Evolutionary conservation across 208 protist genomes (phyloP).

Genomic region (Trypanosoma vivax): DNA sequence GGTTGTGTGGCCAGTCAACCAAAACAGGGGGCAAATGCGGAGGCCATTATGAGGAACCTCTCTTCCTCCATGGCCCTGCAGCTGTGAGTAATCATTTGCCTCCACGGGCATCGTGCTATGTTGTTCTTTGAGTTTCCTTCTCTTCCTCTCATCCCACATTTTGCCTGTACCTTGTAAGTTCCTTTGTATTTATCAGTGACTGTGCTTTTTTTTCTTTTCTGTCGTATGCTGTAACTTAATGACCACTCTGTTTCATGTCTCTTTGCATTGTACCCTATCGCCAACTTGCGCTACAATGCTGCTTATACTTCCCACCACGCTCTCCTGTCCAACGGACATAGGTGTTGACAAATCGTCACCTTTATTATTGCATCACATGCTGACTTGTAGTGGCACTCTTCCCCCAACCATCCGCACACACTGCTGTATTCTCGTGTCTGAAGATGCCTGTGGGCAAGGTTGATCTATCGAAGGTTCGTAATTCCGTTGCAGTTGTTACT

Average conservation of each 20-base stretch:
- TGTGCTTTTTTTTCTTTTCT: slow-evolving; percentile 1
- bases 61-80: slow-evolving; percentile 4
- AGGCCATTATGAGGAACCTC: not conserved
- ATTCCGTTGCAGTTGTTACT: too few relatives aligned
- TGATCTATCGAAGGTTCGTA: too few relatives aligned
- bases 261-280: not conserved
- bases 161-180: slow-evolving; percentile 6
- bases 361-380: too few relatives aligned
- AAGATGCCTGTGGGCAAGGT: too few relatives aligned
- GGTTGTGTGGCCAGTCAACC: slow-evolving; percentile 3
- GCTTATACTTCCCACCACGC: too few relatives aligned
- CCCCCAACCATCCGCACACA: too few relatives aligned
- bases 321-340: too few relatives aligned
- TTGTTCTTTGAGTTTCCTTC: slow-evolving; percentile 2
- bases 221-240: not conserved
- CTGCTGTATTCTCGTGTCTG: too few relatives aligned
- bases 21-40: slow-evolving; percentile 1
- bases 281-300: not conserved
- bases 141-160: slow-evolving; percentile 1
- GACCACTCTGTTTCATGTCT: not conserved
- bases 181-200: slow-evolving; percentile 17
- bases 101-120: too few relatives aligned
- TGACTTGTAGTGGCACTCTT: too few relatives aligned
- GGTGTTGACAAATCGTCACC: too few relatives aligned
- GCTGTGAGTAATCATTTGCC: too few relatives aligned